Conservation (phyloP, 2,329 filamentous ascomycete species). For the Aureobasidium sp. region DNA sequence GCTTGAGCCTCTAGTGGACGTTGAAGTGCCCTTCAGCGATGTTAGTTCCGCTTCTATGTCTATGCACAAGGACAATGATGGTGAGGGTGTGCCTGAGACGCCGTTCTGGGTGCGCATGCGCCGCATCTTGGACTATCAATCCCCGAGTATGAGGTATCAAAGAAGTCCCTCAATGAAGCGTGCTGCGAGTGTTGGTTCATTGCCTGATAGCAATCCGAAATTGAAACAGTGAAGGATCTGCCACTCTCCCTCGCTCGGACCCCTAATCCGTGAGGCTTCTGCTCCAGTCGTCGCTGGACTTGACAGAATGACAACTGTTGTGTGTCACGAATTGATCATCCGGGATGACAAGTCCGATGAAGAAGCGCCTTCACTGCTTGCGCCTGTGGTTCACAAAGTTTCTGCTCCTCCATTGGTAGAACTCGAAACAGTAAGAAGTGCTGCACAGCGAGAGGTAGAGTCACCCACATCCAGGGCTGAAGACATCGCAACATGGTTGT, state of each 20-base stretch:
- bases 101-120: background rate
- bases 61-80: background rate
- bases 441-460: background rate
- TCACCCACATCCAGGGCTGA: background rate
- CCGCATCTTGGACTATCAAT: background rate
- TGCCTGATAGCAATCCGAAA: background rate
- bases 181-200: background rate
- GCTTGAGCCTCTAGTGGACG: background rate
- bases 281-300: background rate
- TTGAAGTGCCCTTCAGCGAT: constrained; percentile 1
- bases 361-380: too few species aligned
- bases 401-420: background rate
- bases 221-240: background rate
- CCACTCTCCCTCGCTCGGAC: background rate
- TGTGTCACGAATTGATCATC: background rate
- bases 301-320: background rate
- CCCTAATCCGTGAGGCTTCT: background rate
- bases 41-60: background rate
- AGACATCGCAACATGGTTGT: background rate
- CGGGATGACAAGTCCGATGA: background rate
- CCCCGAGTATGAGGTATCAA: background rate
- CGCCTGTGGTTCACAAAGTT: background rate
- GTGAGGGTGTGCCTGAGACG: background rate
- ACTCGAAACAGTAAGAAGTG: too few species aligned
- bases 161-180: background rate